Base-by-base conservation (phyloP, 495 filamentous ascomycete species). In the Cudoniella acicularis region DNA sequence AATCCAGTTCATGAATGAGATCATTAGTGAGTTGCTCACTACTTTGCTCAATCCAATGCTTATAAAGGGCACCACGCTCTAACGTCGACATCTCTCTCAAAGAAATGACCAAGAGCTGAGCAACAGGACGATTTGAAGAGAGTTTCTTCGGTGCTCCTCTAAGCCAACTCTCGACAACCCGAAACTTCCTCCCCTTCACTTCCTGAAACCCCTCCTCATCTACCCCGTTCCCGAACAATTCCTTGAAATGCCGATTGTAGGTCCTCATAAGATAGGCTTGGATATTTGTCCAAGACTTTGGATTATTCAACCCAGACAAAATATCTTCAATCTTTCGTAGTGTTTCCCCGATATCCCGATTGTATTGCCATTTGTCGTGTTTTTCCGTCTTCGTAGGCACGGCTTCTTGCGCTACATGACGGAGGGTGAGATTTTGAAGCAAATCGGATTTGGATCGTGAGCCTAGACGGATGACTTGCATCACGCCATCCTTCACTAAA, bases 401-500 rank as follows among this genome's bases (percentile, higher is more conserved):
- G 21, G 63, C 49, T 11, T 60, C 49, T 43, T 65, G 60, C 0
- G 62, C 57, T 24, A 84, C 70, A 1, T 57, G 52, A 3, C 74
- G 67, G 1, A 88, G 73, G 49, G 81, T 84, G 16, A 79, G 60
- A 0, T 68, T 62, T 52, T 74, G 66, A 0, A 87, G 69, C 17
- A 70, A 58, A 30, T 87, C 80, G 0, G 82, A 85, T 65, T 88
- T 87, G 1, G 83, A 87, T 30, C 77, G 78, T 9, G 77, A 80
- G 0, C 88, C 89, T 10, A 94, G 82, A 16, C 89, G 84, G 52
- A 94, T 79, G 30, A 94, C 73, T 47, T 86, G 78, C 2, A 72
- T 72, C 40, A 88, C 71, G 0, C 75, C 74, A 41, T 77, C 75
- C 18, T 82, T 70, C 13, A 83, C 58, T 0, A 89, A 70, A 61